Base-by-base conservation (phyloP, 164 flowering plant genomes). In the Euptelea pleiosperma region DNA sequence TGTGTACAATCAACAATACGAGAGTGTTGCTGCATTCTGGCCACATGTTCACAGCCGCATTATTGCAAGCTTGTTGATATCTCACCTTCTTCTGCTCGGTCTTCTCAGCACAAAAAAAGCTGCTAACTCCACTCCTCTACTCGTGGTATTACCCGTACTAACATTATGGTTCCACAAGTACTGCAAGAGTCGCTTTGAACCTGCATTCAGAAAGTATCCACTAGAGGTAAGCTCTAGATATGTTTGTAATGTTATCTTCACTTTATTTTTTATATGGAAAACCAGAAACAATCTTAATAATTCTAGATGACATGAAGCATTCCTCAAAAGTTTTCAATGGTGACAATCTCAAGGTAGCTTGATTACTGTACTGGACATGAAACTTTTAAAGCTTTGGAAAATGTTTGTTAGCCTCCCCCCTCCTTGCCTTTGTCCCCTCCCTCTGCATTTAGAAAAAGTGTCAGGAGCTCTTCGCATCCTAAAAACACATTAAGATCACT, bases 21-120 rank as follows among this genome's bases (percentile, higher is more conserved):
- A 93, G 71, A 93, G 97, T 70, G 87, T 58, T 54, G 99, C 80
- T 55, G 96, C 97, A 57, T 91, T 88, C 65, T 93, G 99, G 99
- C 99, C 99, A 31, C 89, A 81, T 55, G 96, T 93, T 60, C 99
- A 93, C 39, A 73, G 80, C 62, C 96, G 96, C 51, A 83, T 93
- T 28, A 71, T 93, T 35, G 90, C 83, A 41, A 82, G 96, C 77
- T 76, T 93, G 46, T 58, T 90, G 64, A 86, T 93, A 62, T 86
- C 97, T 56, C 99, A 93, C 14, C 78, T 93, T 49, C 85, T 93
- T 34, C 63, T 93, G 55, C 39, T 93, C 66, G 99, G 99, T 28
- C 77, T 93, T 47, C 85, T 93, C 19, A 84, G 93, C 75, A 88
- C 99, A 3, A 91, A 88, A 72, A 70, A 83, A 56, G 97, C 97